Base-by-base conservation (phyloP, 2,329 filamentous ascomycete species). In the Botrytis fabae region DNA sequence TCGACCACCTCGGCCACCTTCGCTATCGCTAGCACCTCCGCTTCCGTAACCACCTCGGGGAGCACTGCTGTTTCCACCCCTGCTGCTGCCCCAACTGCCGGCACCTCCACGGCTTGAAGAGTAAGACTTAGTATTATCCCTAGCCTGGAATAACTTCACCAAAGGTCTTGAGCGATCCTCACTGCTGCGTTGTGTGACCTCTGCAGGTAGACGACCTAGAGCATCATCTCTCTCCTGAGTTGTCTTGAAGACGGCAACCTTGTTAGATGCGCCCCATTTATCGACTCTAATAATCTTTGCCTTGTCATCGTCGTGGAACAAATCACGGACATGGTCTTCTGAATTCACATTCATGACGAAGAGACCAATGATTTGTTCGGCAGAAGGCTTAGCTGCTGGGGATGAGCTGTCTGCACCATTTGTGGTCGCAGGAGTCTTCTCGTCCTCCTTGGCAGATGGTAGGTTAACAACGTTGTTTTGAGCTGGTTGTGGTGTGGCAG, bases 341-440 rank as follows among this genome's bases (percentile, higher is more conserved):
- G 89, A 92, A 78, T 91, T 93, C 35, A 95, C 90, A 79, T 95
- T 95, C 84, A 93, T 93, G 74, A 99, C 91, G 82, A 98, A 99
- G 32, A 99, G 88, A 66, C 93, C 95, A 79, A 94, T 91, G 77
- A 92, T 93, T 77, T 88, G 89, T 79, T 94, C 88, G 79, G 84
- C 87, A 28, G 87, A 83, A 51, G 84, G 87, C 81, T 93, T 91
- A 42, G 87, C 84, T 10, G 87, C 87, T 25, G 89, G 87, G 2
- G 89, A 89, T n/a, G 86, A 83, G 4, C 85, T 83, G 20, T 87
- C 83, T 60, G 86, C 81, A 20, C 83, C 85, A 73, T 86, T 85
- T 8, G 85, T 81, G 25, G 84, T 76, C 40, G 76, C 73, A 65
- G 80, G 75, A 42, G 80, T 81, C 81, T 90, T 91, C 75, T 92